Percentiles rank a stretch among this genome's conserved stretches.
These are phyloP conservation scores for Boletus rubescentipes DNA, from an alignment of 768 basidiomycete genomes.

Conservation along the genomic window DNA sequence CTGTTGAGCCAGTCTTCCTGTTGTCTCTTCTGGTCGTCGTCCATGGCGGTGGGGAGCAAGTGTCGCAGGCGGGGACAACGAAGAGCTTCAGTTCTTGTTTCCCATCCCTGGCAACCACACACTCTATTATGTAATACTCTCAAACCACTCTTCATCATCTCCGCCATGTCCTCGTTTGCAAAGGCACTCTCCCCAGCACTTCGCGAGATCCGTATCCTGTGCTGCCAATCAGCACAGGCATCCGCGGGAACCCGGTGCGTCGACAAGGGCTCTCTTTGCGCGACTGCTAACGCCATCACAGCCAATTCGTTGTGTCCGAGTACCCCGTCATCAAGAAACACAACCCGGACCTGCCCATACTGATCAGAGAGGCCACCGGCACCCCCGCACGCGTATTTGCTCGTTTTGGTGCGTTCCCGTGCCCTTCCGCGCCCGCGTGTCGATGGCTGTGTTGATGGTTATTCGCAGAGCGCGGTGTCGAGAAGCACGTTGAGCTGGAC, in stretches of 20 bases:
- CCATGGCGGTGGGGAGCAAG: slow-evolving; percentile 35
- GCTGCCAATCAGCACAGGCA: slow-evolving; percentile 72
- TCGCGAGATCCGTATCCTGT: slow-evolving; percentile 77
- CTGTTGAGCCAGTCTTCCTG: slow-evolving; percentile 75
- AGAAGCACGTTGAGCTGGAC: slow-evolving; percentile 80
- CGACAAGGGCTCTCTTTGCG: slow-evolving; percentile 3
- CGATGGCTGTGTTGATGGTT: slow-evolving; percentile 16
- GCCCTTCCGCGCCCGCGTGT: slow-evolving; percentile 8
- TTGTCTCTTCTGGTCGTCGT: slow-evolving; percentile 49
- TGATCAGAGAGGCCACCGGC: slow-evolving; percentile 77
- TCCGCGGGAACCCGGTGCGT: slow-evolving; percentile 78
- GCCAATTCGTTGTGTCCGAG: slow-evolving; percentile 75
- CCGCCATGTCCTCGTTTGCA: slow-evolving; percentile 59
- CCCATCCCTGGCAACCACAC: slow-evolving; percentile 11
- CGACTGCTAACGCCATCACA: slow-evolving; percentile 30
- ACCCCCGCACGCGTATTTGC: slow-evolving; percentile 84
- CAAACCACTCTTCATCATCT: slow-evolving; percentile 19
- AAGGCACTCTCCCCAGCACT: slow-evolving; percentile 76
- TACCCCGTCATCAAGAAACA: slow-evolving; percentile 76
- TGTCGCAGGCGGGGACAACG: slow-evolving; percentile 15
- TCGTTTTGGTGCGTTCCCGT: slow-evolving; percentile 67
- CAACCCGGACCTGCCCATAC: slow-evolving; percentile 83
- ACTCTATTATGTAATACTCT: slow-evolving; percentile 29
- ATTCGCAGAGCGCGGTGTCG: slow-evolving; percentile 68
- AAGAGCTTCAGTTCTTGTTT: slow-evolving; percentile 7